Percentiles rank a stretch among this genome's conserved stretches.
phyloP scores from a whole-genome alignment of 208 protist genomes.

The Wallacemonas rigidus region DNA sequence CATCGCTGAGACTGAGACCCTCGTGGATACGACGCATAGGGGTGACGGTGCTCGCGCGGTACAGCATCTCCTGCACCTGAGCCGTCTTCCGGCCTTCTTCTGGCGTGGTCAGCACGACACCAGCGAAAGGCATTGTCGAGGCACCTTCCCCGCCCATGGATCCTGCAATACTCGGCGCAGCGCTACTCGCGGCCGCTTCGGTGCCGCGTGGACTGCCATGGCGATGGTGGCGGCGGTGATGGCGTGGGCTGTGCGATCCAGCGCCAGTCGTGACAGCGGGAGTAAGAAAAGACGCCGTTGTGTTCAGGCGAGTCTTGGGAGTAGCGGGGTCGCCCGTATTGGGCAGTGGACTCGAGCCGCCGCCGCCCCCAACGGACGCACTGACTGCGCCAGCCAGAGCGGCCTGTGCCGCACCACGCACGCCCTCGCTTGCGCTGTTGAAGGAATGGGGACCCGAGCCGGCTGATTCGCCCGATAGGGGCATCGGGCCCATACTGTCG shows the following conservation, averaged over 20 bases:
- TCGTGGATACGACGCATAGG: constrained; percentile 63
- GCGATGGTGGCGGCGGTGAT: constrained; percentile 3
- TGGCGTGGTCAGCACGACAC: constrained; percentile 36
- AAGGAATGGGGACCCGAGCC: constrained; percentile 1
- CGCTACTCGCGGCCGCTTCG: background rate
- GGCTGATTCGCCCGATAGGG: background rate
- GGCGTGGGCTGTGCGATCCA: background rate
- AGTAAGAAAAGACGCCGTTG: too few relatives aligned
- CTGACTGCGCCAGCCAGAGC: background rate
- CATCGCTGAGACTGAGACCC: constrained; percentile 43
- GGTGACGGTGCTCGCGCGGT: constrained; percentile 43
- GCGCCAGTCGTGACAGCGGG: too few relatives aligned
- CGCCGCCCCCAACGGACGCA: background rate
- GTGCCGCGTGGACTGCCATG: constrained; percentile 20
- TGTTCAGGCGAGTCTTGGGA: too few relatives aligned
- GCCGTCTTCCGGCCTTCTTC: constrained; percentile 38
- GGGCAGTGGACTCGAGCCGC: background rate
- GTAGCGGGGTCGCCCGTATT: background rate
- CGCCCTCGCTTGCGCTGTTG: constrained; percentile 5
- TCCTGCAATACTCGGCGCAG: background rate
- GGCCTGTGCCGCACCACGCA: background rate
- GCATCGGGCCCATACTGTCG: background rate
- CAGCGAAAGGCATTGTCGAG: background rate
- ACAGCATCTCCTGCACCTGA: constrained; percentile 41
- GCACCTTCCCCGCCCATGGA: background rate